Evolutionary conservation across 106 monocot genomes (phyloP), one percentile per base, ranked within the genome.

Genomic region (Allium cepa): DNA sequence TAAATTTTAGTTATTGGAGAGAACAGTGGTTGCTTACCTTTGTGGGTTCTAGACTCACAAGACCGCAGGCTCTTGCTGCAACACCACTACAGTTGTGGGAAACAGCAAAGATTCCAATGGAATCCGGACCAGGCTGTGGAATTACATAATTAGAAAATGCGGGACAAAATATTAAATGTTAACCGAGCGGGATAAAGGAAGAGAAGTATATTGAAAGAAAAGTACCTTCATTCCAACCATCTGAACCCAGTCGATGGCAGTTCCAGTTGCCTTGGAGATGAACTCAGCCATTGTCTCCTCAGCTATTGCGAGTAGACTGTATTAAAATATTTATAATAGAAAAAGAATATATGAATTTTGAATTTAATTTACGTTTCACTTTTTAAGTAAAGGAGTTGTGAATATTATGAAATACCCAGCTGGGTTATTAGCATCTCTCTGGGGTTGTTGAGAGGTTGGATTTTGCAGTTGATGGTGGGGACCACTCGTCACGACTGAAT

Each of bases 81-180:
- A 92, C 82, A 63, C 97, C 97, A 90, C 84, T 77, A 69, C 92
- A 87, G 79, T 85, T 92, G 89, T 87, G 89, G 62, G 92, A 97
- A 87, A 97, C 89, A 87, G 96, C 88, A 71, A 97, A 72, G 92
- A 97, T 92, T 87, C 92, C 97, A 80, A 92, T 82, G 75, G 97
- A 97, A 92, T 97, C 97, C 92, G 97, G 97, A 97, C 97, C 97
- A 97, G 97, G 97, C 97, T 97, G 36, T 4, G 36, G 1, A 1
- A 5, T 36, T 36, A 36, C 36, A 36, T 36, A 36, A 36, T 36
- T 36, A 36, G 36, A 36, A 2, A 36, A 36, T 36, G 36, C 3
- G 36, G 36, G 36, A 5, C 36, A 1, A 36, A 36, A 36, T 36
- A 5, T 36, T 36, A 36, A 36, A 36, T 36, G 36, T 36, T 36